phyloP scores from a whole-genome alignment of 1,284 basidiomycete species.

The Grifola frondosa region DNA sequence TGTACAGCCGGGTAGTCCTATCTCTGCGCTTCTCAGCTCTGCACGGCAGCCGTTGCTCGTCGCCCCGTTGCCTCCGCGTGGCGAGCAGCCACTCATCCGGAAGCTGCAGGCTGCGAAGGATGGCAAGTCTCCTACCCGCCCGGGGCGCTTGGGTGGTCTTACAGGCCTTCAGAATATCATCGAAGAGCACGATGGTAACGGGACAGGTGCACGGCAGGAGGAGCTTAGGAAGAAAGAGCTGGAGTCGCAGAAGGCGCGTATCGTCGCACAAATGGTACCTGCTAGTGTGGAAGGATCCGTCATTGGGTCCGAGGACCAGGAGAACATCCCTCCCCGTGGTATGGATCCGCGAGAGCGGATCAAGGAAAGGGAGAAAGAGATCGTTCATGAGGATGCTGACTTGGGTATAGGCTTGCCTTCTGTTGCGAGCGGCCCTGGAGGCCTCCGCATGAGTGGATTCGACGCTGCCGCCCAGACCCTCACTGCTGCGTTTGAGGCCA shows the following conservation, averaged over 20 bases:
- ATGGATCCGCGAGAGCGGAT: slow-evolving; percentile 7
- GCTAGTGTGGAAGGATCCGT: slow-evolving; percentile 24
- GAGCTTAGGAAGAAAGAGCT: slow-evolving; percentile 67
- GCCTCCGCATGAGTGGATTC: slow-evolving; percentile 54
- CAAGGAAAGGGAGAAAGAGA: slow-evolving; percentile 32
- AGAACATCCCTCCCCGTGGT: slow-evolving; percentile 48
- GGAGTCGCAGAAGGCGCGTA: slow-evolving; percentile 84
- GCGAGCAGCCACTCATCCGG: slow-evolving; percentile 56
- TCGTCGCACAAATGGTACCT: slow-evolving; percentile 89
- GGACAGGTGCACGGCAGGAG: slow-evolving; percentile 33
- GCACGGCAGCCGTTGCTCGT: slow-evolving; percentile 88
- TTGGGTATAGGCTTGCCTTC: slow-evolving; percentile 6
- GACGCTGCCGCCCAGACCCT: slow-evolving; percentile 70
- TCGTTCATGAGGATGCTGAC: background rate
- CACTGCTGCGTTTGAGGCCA: slow-evolving; percentile 66
- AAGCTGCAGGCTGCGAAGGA: slow-evolving; percentile 52
- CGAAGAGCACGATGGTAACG: slow-evolving; percentile 47
- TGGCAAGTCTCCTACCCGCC: slow-evolving; percentile 37
- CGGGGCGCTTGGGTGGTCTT: too few relatives aligned
- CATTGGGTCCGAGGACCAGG: slow-evolving; percentile 40
- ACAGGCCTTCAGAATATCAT: slow-evolving; percentile 48
- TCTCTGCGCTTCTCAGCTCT: slow-evolving; percentile 87
- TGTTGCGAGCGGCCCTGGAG: slow-evolving; percentile 12
- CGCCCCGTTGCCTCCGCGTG: slow-evolving; percentile 40
- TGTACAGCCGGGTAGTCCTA: slow-evolving; percentile 92